A percentile compares a stretch with the other conserved stretches of the same genome.
phyloP scores from a whole-genome alignment of 225 moss, liverwort and hornwort genomes.

The Pleurozium schreberi region DNA sequence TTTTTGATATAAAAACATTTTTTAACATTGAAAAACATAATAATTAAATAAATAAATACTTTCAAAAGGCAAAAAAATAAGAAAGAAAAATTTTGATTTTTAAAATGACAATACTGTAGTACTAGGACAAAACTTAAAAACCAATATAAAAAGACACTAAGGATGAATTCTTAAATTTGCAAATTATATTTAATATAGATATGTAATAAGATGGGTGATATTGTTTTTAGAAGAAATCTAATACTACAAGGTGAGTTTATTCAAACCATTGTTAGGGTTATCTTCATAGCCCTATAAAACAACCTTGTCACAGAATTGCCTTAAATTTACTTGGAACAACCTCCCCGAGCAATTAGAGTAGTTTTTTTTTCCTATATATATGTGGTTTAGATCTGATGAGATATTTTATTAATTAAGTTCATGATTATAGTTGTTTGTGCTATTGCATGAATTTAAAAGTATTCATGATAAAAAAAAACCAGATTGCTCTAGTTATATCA shows the following conservation, averaged over 20 bases:
- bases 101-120: too few species aligned
- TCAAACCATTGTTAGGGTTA: background rate
- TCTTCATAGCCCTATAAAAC: background rate
- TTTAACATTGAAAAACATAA: background rate
- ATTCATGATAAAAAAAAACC: background rate
- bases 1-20: background rate
- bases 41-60: too few species aligned
- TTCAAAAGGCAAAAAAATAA: background rate
- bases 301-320: accelerated
- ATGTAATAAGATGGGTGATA: background rate
- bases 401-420: background rate
- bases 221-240: background rate
- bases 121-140: background rate
- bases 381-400: accelerated
- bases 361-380: too few species aligned
- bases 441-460: background rate
- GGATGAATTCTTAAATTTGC: background rate
- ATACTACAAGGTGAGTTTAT: too few species aligned
- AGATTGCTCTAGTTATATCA: too few species aligned
- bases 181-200: too few species aligned
- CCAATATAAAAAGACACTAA: background rate
- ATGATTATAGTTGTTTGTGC: background rate
- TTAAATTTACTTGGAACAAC: background rate
- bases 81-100: background rate
- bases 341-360: accelerated